A percentile compares a stretch with the other conserved stretches of the same genome.
Conservation (phyloP, 495 filamentous ascomycete species). For the Wilcoxina mikolae region DNA sequence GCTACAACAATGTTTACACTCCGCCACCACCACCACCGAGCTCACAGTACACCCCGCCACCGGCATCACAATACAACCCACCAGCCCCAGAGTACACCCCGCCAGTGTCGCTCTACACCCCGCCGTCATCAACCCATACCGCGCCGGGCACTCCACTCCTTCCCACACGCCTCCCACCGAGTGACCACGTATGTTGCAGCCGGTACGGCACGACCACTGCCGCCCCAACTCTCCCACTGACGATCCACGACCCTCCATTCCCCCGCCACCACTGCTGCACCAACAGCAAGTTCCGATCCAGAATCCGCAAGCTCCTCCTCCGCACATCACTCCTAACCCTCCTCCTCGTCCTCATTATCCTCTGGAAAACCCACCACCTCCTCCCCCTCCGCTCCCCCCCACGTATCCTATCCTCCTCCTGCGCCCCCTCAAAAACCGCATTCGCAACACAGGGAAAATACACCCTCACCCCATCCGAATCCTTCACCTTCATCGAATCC, state of each 20-base stretch:
- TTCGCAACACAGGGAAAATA: not conserved
- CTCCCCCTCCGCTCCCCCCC: not conserved
- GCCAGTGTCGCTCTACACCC: not conserved
- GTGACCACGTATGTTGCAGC: not conserved
- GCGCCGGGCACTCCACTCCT: not conserved
- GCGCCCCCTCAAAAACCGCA: not conserved
- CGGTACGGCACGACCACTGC: not conserved
- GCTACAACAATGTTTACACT: constrained; percentile 54
- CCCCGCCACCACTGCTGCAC: not conserved
- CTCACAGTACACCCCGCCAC: constrained; percentile 44
- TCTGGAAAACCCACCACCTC: not conserved
- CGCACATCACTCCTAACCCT: not conserved
- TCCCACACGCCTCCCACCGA: not conserved
- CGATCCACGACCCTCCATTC: not conserved
- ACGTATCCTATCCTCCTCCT: not conserved
- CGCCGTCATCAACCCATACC: not conserved
- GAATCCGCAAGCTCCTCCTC: not conserved
- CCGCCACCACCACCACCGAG: constrained; percentile 64
- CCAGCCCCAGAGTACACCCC: not conserved
- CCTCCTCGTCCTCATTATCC: not conserved
- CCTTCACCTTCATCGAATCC: not conserved
- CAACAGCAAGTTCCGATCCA: not conserved
- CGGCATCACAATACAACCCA: constrained; percentile 25
- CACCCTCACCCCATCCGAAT: not conserved
- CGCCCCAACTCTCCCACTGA: not conserved